Evolutionary conservation across 2,329 filamentous ascomycete species (phyloP), one percentile per base, ranked within the genome.

Genomic region (Colletotrichum caudatum): DNA sequence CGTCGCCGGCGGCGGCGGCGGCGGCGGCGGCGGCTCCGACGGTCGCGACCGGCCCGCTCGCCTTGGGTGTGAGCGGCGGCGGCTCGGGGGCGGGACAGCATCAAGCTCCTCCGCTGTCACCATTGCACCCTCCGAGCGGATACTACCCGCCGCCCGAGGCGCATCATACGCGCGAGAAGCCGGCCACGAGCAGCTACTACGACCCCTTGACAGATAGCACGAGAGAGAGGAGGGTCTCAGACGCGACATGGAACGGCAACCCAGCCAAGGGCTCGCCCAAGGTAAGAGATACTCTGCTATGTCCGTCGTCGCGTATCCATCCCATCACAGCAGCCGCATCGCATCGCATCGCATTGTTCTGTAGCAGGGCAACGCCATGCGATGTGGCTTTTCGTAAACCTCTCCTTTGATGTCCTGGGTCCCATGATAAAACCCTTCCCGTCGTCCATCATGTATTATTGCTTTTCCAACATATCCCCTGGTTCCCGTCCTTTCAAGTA

Each of bases 161-260:
- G 66, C 80, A 81, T 72, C 78, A 78, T 73, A 68, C 76, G 58
- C 83, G 80, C 77, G 82, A 82, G 64, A 83, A 84, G 77, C 76
- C 81, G 65, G 77, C 79, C 20, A 78, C 81, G 67, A 80, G 85
- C 76, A 83, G 84, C 78, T 87, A 86, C 79, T 88, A 88, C 81
- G 86, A 88, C 75, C 86, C 86, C 20, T 84, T 84, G 54, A 86
- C 84, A 54, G 86, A 88, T 79, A 83, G 82, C 72, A 84, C 82
- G 60, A 83, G 81, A 73, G 84, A 85, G 77, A 84, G 83, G 76
- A 81, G 80, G 72, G 78, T 83, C 75, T 85, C 83, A 70, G 85
- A 87, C 76, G 74, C 79, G 48, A 77, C 75, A 53, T 86, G 85
- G 84, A 69, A 68, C 58, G 83, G 83, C 76, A 83, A 81, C 78